A percentile compares a stretch with the other conserved stretches of the same genome.
phyloP scores from a whole-genome alignment of 345 rosid genomes.

The Lepidium aucheri region DNA sequence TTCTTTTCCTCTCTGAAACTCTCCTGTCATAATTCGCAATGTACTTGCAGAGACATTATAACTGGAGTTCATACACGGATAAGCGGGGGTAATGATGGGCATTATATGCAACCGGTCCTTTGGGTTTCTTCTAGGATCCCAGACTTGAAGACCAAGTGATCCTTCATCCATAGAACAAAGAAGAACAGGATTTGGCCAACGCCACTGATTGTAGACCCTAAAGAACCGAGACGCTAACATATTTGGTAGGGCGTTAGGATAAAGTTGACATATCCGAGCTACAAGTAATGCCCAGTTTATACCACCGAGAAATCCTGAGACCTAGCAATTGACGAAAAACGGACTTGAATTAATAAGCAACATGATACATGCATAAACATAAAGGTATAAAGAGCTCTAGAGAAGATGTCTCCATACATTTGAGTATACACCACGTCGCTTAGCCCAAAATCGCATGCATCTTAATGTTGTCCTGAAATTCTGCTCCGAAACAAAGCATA shows the following conservation, averaged over 20 bases:
- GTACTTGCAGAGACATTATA: conserved; percentile 93
- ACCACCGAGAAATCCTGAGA: conserved; percentile 98
- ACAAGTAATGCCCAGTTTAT: conserved; percentile 98
- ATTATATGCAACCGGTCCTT: conserved; percentile 82
- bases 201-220: conserved; percentile 91
- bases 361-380: background rate
- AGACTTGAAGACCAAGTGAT: conserved; percentile 83
- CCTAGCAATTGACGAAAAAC: conserved; percentile 38
- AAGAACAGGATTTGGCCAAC: conserved; percentile 97
- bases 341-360: background rate
- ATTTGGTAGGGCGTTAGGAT: conserved; percentile 92
- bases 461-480: conserved; percentile 86
- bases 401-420: conserved; percentile 45
- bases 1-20: conserved; percentile 87
- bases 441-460: conserved; percentile 96
- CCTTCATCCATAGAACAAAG: conserved; percentile 86
- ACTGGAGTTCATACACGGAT: conserved; percentile 96
- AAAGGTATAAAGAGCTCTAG: background rate
- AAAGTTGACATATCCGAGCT: conserved; percentile 96
- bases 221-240: conserved; percentile 92
- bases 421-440: conserved; percentile 96
- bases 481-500: conserved; percentile 33
- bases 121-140: conserved; percentile 93
- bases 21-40: conserved; percentile 78
- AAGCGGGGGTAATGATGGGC: conserved; percentile 99